A percentile compares a stretch with the other conserved stretches of the same genome.
Conservation (phyloP, 73 alveolate genomes). For the Paramecium sonneborni region DNA sequence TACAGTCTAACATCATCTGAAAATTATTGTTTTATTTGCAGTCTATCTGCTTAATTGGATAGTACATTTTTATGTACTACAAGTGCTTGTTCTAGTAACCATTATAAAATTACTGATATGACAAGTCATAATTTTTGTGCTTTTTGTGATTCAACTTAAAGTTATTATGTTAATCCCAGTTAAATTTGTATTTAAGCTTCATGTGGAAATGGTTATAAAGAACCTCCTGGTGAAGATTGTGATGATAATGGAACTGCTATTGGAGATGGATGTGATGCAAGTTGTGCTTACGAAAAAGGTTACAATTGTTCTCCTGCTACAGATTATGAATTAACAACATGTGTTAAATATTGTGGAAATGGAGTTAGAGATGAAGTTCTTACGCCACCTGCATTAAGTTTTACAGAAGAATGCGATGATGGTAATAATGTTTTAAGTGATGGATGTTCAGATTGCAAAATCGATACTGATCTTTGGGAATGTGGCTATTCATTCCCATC, state of each 20-base stretch:
- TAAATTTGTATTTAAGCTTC: not conserved
- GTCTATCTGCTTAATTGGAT: conserved; percentile 5
- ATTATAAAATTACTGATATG: conserved; percentile 9
- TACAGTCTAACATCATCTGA: not conserved
- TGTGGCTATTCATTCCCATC: conserved; percentile 24
- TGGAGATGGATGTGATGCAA: conserved; percentile 50
- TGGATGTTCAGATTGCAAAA: conserved; percentile 65
- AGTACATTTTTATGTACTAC: not conserved
- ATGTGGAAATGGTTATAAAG: conserved; percentile 45
- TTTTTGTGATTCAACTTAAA: not conserved
- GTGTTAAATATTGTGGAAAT: conserved; percentile 37
- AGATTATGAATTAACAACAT: conserved; percentile 1
- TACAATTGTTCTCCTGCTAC: conserved; percentile 20
- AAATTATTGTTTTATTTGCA: conserved; percentile 7
- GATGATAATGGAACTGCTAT: not conserved
- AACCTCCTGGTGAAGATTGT: conserved; percentile 26
- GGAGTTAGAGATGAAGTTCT: not conserved
- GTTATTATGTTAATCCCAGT: not conserved
- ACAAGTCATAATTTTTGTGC: not conserved
- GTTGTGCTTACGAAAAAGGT: conserved; percentile 30
- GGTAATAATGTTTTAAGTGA: conserved; percentile 67
- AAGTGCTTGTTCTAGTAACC: not conserved
- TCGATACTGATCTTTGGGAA: conserved; percentile 45
- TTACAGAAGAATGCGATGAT: conserved; percentile 67
- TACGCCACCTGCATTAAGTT: not conserved